Evolutionary conservation across 2,329 filamentous ascomycete species (phyloP).

Genomic region (Didymella lethalis): DNA sequence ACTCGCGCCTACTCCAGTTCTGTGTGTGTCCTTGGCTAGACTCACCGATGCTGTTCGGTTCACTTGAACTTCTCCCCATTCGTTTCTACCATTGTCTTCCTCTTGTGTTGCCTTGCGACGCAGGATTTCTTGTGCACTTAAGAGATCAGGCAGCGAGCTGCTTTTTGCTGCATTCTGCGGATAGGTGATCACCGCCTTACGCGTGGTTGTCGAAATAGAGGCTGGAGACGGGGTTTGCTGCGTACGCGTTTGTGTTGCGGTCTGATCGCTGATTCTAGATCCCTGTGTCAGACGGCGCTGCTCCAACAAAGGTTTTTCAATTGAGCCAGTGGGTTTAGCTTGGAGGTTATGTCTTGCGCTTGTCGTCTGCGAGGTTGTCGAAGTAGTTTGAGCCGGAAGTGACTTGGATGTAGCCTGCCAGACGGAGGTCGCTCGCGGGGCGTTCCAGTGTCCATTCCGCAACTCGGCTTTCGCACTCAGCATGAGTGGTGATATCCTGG

Average conservation of each 20-base stretch:
- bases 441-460: neutral
- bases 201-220: neutral
- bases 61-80: neutral
- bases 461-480: neutral
- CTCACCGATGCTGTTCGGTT: neutral
- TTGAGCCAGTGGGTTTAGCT: neutral
- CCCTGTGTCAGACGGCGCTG: neutral
- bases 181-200: neutral
- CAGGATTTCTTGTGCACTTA: neutral
- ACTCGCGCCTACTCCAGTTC: conserved; percentile 3
- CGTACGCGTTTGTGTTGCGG: neutral
- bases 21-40: neutral
- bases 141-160: neutral
- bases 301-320: neutral
- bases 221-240: neutral
- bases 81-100: neutral
- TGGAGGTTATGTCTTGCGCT: neutral
- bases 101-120: neutral
- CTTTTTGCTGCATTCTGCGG: neutral
- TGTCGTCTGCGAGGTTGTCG: too few species aligned
- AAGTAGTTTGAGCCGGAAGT: neutral
- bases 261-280: neutral
- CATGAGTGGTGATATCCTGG: neutral
- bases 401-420: neutral
- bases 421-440: neutral